Evolutionary conservation across 2,329 filamentous ascomycete species (phyloP).

Genomic region (Pseudogymnoascus destructans): DNA sequence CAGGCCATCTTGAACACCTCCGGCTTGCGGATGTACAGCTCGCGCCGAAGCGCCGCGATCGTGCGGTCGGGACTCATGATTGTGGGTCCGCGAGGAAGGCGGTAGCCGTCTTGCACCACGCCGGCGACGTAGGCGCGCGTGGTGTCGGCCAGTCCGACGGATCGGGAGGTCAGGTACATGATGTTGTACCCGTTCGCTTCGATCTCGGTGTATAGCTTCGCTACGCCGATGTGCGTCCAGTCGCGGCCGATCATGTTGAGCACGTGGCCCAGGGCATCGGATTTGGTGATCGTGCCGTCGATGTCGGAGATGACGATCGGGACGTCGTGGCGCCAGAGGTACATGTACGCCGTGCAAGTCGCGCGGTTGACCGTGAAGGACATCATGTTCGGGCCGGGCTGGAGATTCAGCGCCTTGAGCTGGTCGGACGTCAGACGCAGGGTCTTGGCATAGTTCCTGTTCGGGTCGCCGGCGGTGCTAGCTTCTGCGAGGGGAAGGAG

Average conservation of each 20-base stretch:
- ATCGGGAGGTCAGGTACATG: constrained; percentile 90
- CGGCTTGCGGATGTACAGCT: constrained; percentile 89
- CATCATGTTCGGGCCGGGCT: constrained; percentile 80
- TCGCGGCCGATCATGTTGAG: constrained; percentile 93
- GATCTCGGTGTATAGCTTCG: constrained; percentile 95
- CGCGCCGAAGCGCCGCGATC: constrained; percentile 80
- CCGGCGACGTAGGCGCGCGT: constrained; percentile 83
- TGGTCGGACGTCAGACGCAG: constrained; percentile 90
- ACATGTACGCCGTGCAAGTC: constrained; percentile 86
- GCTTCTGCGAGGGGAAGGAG: constrained; percentile 36
- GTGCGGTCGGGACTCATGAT: constrained; percentile 92
- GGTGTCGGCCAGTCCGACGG: constrained; percentile 83
- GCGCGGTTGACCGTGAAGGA: constrained; percentile 93
- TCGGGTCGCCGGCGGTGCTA: constrained; percentile 51
- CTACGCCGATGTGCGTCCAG: constrained; percentile 94
- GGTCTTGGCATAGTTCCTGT: constrained; percentile 90
- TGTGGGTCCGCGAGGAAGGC: constrained; percentile 76
- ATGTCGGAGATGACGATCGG: constrained; percentile 98
- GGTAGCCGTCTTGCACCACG: constrained; percentile 76
- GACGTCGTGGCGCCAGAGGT: constrained; percentile 79
- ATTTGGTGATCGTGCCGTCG: constrained; percentile 97
- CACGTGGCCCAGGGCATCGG: constrained; percentile 85
- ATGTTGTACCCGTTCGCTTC: constrained; percentile 95
- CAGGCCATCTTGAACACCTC: constrained; percentile 99
- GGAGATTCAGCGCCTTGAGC: constrained; percentile 70